Conservation (phyloP, 208 protist species). For the Hexamita inflata region DNA sequence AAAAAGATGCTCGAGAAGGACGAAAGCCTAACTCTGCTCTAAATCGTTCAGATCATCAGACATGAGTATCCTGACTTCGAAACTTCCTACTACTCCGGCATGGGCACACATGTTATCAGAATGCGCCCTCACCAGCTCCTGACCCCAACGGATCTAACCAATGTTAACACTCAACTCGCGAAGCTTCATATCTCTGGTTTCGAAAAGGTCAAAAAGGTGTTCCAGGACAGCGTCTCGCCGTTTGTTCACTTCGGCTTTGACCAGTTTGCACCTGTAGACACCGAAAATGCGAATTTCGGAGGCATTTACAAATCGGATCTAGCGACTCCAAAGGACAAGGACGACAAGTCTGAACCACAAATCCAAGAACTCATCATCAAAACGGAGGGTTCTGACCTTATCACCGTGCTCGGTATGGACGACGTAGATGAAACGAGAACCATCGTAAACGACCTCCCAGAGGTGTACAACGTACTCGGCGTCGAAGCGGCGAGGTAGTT, state of each 20-base stretch:
- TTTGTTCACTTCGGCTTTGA: not conserved
- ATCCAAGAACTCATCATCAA: constrained; percentile 56
- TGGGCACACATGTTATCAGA: not conserved
- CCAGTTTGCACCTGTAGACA: not conserved
- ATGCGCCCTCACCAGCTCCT: too few species aligned
- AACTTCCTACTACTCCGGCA: not conserved
- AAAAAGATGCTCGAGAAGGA: not conserved
- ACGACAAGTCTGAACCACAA: constrained; percentile 45
- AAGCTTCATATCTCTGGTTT: not conserved
- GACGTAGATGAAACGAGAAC: constrained; percentile 73
- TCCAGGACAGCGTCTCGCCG: not conserved
- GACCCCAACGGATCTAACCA: too few species aligned
- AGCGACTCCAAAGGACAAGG: constrained; percentile 62
- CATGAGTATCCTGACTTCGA: too few species aligned
- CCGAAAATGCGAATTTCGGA: constrained; percentile 31
- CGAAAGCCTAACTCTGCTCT: too few species aligned
- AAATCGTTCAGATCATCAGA: too few species aligned
- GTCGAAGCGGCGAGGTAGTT: constrained; percentile 65
- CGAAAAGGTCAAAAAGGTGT: not conserved
- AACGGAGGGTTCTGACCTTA: constrained; percentile 85
- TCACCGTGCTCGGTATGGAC: constrained; percentile 65
- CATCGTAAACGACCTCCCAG: constrained; percentile 86
- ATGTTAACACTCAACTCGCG: too few species aligned
- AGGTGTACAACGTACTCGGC: constrained; percentile 80
- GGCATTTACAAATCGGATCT: constrained; percentile 51